Percentiles rank a stretch among this genome's conserved stretches.
These are phyloP conservation scores for Endocarpon pusillum DNA, from an alignment of 495 filamentous ascomycete species.

Conservation along the genomic window DNA sequence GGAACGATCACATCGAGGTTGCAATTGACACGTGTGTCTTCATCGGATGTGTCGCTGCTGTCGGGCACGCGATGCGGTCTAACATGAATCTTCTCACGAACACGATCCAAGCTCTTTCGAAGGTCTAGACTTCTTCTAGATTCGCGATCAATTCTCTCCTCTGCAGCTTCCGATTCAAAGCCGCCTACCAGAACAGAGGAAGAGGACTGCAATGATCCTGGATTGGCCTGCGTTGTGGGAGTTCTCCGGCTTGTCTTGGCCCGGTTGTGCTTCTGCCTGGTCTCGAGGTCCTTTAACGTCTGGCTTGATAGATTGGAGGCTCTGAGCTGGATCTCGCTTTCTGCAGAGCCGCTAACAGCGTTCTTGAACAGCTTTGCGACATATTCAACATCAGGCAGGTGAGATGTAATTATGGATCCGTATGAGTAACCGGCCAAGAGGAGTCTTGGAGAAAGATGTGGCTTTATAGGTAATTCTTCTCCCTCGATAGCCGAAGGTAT, in stretches of 20 bases:
- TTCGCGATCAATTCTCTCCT: slow-evolving; percentile 6
- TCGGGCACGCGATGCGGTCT: slow-evolving; percentile 1
- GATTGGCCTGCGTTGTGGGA: background rate
- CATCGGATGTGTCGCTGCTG: slow-evolving; percentile 7
- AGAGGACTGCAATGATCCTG: too few relatives aligned
- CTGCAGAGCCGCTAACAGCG: slow-evolving; percentile 30
- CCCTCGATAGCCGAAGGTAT: slow-evolving; percentile 1
- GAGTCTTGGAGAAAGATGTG: slow-evolving; percentile 13
- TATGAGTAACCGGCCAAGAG: slow-evolving; percentile 82
- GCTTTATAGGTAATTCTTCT: background rate
- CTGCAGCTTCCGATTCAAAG: slow-evolving; percentile 7
- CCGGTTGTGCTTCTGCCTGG: slow-evolving; percentile 7
- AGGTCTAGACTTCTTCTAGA: slow-evolving; percentile 11
- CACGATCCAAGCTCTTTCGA: slow-evolving; percentile 10
- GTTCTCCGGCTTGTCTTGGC: background rate
- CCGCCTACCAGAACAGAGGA: slow-evolving; percentile 8
- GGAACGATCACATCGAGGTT: slow-evolving; percentile 9
- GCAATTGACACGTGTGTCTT: slow-evolving; percentile 1
- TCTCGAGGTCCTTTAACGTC: slow-evolving; percentile 25
- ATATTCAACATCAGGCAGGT: slow-evolving; percentile 42
- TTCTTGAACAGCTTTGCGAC: slow-evolving; percentile 41
- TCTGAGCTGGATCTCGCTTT: slow-evolving; percentile 46
- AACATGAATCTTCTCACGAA: slow-evolving; percentile 3
- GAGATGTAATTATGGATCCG: slow-evolving; percentile 62
- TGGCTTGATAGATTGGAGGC: slow-evolving; percentile 45